Evolutionary conservation across 1,284 basidiomycete genomes (phyloP), one percentile per base, ranked within the genome.

Genomic region (Ganoderma boninense): DNA sequence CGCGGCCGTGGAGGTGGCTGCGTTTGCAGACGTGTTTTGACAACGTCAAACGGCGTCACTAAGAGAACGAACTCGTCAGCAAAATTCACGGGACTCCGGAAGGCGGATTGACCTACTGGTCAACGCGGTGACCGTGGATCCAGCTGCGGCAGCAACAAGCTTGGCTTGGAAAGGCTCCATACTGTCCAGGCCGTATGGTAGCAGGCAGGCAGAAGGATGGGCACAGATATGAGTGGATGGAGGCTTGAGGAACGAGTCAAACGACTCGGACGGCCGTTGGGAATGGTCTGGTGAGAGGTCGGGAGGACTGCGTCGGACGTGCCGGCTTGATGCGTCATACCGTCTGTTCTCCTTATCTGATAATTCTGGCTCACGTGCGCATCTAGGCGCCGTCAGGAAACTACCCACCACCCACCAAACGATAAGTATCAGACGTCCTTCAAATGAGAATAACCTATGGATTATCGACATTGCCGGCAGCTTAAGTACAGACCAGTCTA

Each of bases 21-120:
- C 1, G 94, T 95, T 81, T 97, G 95, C 26, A 97, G 82, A n/a
- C 96, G 89, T 26, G 96, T 97, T 82, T 97, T 97, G 75, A 97
- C 88, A 67, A 97, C 95, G 81, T 97, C 96, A 79, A 97, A 97
- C 3, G 96, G 96, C 6, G 96, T 97, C 96, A 97, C 95, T 97
- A 79, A 1, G 70, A n/a, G 62, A 32, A 66, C 59, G 49, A 35
- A 11, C 32, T n/a, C 10, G 38, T 69, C 5, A 64, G 56, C 18
- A 32, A 59, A 42, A 57, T 65, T 69, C 77, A 64, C 71, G 23
- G 40, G 71, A n/a, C 57, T 42, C 20, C 23, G 10, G 14, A 44
- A 20, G 18, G 18, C n/a, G 4, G 32, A 7, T 14, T 18, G 1
- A 86, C 90, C 68, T 75, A 95, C 94, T 97, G 11, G 94, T 94